These are phyloP conservation scores for Saccharomycopsis crataegensis DNA, from an alignment of 1,139 yeast genomes.

Conservation along the genomic window DNA sequence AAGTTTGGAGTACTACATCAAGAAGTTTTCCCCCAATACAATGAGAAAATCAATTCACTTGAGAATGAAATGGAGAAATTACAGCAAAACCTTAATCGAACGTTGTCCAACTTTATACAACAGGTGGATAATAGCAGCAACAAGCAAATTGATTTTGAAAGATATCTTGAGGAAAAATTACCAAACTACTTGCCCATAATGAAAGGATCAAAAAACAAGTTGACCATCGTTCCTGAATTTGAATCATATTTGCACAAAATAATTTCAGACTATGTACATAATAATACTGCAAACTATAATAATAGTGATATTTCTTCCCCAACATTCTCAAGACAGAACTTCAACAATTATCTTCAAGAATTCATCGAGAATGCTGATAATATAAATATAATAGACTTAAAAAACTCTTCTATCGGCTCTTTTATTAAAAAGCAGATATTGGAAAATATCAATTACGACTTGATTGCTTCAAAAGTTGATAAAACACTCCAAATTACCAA, in stretches of 20 bases:
- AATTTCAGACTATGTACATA: background rate
- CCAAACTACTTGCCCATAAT: conserved; percentile 10
- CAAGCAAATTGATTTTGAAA: background rate
- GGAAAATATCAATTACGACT: background rate
- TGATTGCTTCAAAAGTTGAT: background rate
- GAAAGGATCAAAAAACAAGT: background rate
- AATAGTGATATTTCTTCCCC: background rate
- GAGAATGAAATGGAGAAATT: background rate
- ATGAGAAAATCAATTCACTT: background rate
- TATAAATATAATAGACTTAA: conserved; percentile 1
- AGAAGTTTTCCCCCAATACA: background rate
- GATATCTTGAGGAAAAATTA: background rate
- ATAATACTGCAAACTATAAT: background rate
- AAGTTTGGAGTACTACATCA: background rate
- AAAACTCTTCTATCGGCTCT: background rate
- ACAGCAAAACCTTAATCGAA: background rate
- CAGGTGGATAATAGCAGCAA: background rate
- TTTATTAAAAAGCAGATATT: conserved; percentile 1
- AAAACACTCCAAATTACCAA: background rate
- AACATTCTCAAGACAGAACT: background rate
- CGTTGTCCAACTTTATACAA: background rate
- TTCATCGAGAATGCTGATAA: background rate
- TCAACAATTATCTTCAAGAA: background rate
- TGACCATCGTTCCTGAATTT: background rate
- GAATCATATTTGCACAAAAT: background rate